Percentiles rank a stretch among this genome's conserved stretches.
Conservation (phyloP, 176 grass and related monocot species). For the Bolboschoenus planiculmis region DNA sequence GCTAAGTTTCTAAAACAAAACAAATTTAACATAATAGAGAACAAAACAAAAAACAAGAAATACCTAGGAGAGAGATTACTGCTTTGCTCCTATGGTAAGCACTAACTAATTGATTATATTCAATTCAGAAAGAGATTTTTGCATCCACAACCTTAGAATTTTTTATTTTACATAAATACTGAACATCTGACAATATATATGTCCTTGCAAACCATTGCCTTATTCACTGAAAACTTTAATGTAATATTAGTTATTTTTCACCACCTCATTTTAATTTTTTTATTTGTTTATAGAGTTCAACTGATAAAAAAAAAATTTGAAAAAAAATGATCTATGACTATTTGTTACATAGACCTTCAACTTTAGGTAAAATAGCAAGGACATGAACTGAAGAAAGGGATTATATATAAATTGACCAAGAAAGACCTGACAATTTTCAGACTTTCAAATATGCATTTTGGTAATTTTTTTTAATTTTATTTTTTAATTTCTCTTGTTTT, state of each 20-base stretch:
- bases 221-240: not conserved
- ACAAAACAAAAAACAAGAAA: not conserved
- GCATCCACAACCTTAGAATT: not conserved
- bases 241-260: not conserved
- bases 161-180: not conserved
- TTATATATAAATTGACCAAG: not conserved
- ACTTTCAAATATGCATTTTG: not conserved
- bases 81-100: conserved; percentile 21
- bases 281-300: not conserved
- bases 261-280: not conserved
- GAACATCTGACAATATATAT: not conserved
- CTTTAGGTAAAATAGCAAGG: not conserved
- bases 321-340: too few species aligned
- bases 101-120: not conserved
- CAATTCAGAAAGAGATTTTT: not conserved
- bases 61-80: not conserved
- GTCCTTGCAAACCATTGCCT: not conserved
- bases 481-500: not conserved
- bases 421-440: not conserved
- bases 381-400: not conserved
- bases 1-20: not conserved
- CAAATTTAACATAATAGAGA: not conserved
- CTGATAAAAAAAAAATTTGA: too few species aligned
- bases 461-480: not conserved
- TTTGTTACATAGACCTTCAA: not conserved